Conservation (phyloP, 2,329 filamentous ascomycete genomes). For the Tricladium varicosporioides region DNA sequence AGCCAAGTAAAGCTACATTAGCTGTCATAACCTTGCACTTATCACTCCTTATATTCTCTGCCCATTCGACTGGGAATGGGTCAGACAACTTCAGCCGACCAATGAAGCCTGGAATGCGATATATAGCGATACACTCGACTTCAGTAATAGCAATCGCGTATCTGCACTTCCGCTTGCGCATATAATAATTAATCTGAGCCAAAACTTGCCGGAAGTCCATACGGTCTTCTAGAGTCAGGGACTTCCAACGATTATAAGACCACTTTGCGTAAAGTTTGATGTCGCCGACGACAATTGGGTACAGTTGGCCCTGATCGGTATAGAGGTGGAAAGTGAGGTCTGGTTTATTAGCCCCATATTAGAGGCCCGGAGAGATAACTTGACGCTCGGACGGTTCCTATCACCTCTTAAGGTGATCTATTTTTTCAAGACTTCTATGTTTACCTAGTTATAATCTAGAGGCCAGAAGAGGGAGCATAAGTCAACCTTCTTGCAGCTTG, state of each 20-base stretch:
- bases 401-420: too few species aligned
- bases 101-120: conserved; percentile 8
- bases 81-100: conserved; percentile 9
- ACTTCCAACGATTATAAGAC: conserved; percentile 9
- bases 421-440: too few species aligned
- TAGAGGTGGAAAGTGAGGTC: conserved; percentile 9
- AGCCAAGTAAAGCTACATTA: conserved; percentile 6
- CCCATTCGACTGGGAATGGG: conserved; percentile 9
- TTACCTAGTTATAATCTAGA: too few species aligned
- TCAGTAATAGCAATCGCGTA: conserved; percentile 9
- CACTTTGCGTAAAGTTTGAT: conserved; percentile 7
- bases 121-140: conserved; percentile 8
- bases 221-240: conserved; percentile 5
- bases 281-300: conserved; percentile 5
- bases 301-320: conserved; percentile 2
- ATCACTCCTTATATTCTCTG: conserved; percentile 6
- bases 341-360: conserved; percentile 8
- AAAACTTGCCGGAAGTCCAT: conserved; percentile 7
- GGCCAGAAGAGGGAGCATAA: too few species aligned
- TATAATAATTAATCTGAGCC: conserved; percentile 6
- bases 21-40: conserved; percentile 4
- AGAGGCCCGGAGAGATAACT: conserved; percentile 9
- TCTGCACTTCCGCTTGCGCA: conserved; percentile 2
- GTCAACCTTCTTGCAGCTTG: too few species aligned
- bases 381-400: conserved; percentile 8